These are phyloP conservation scores for Rhododendron simsii DNA, from an alignment of 148 eudicot species.

Conservation along the genomic window DNA sequence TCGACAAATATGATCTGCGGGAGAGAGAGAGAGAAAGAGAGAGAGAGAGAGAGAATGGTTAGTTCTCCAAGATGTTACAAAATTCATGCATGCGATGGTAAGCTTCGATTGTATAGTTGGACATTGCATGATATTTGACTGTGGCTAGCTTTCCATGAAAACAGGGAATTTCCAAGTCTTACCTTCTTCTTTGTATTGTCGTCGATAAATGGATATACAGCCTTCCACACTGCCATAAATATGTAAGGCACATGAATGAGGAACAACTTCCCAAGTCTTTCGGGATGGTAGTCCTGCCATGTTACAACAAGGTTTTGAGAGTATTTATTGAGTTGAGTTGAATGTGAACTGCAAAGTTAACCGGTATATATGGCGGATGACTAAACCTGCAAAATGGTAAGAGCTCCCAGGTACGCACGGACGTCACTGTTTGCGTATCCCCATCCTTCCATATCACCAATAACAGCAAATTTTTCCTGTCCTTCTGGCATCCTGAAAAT, in stretches of 20 bases:
- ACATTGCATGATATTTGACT: not conserved
- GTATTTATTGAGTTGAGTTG: not conserved
- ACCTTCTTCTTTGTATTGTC: slow-evolving; percentile 78
- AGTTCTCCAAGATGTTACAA: not conserved
- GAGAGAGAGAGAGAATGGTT: no score
- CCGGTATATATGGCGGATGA: not conserved
- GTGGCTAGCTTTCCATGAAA: not conserved
- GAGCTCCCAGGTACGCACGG: slow-evolving; percentile 58
- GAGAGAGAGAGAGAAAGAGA: no score
- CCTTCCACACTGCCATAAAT: slow-evolving; percentile 75
- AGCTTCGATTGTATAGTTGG: not conserved
- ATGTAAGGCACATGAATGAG: slow-evolving; percentile 63
- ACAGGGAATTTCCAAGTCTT: not conserved
- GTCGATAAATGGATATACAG: slow-evolving; percentile 72
- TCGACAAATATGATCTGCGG: slow-evolving; percentile 74
- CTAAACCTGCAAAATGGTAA: slow-evolving; percentile 71
- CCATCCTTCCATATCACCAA: slow-evolving; percentile 72
- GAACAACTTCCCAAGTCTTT: slow-evolving; percentile 71
- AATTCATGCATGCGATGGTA: not conserved
- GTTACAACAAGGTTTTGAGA: not conserved
- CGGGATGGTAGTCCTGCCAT: slow-evolving; percentile 82
- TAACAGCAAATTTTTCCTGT: slow-evolving; percentile 64
- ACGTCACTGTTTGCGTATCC: slow-evolving; percentile 70
- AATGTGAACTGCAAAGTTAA: not conserved
- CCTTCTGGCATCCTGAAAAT: slow-evolving; percentile 57